phyloP scores from a whole-genome alignment of 257 asterid species.

The Rehmannia glutinosa region DNA sequence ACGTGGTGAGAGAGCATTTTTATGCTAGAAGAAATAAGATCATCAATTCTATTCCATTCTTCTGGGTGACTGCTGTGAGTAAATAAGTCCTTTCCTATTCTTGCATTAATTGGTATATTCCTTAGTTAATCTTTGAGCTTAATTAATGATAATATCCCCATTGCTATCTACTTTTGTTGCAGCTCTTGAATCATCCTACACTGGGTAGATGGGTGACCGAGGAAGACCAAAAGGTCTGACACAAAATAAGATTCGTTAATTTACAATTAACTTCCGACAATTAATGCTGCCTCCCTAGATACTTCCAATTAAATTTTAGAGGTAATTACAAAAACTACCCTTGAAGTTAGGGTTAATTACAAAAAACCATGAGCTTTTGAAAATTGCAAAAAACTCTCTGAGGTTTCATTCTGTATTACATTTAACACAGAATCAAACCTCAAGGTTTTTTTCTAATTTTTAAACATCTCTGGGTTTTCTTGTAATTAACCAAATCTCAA shows the following conservation, averaged over 20 bases:
- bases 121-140: neutral
- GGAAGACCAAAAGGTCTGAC: constrained; percentile 47
- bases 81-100: neutral
- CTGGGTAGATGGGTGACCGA: constrained; percentile 39
- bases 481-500: too few relatives aligned
- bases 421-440: too few relatives aligned
- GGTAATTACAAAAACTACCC: too few relatives aligned
- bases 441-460: too few relatives aligned
- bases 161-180: constrained; percentile 20
- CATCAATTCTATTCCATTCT: constrained; percentile 45
- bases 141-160: neutral
- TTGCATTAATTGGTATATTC: constrained; percentile 2
- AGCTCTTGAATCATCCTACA: constrained; percentile 57
- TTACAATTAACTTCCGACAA: too few relatives aligned
- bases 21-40: constrained; percentile 38
- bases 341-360: too few relatives aligned
- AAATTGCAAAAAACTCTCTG: too few relatives aligned
- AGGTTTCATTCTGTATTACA: too few relatives aligned
- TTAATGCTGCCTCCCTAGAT: too few relatives aligned
- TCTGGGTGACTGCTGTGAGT: constrained; percentile 57
- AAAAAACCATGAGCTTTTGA: too few relatives aligned
- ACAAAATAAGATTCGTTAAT: neutral
- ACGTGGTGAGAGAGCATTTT: constrained; percentile 36
- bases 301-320: too few relatives aligned
- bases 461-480: too few relatives aligned